These are phyloP conservation scores for Yarrowia bubula DNA, from an alignment of 805 yeast genomes.

Conservation along the genomic window DNA sequence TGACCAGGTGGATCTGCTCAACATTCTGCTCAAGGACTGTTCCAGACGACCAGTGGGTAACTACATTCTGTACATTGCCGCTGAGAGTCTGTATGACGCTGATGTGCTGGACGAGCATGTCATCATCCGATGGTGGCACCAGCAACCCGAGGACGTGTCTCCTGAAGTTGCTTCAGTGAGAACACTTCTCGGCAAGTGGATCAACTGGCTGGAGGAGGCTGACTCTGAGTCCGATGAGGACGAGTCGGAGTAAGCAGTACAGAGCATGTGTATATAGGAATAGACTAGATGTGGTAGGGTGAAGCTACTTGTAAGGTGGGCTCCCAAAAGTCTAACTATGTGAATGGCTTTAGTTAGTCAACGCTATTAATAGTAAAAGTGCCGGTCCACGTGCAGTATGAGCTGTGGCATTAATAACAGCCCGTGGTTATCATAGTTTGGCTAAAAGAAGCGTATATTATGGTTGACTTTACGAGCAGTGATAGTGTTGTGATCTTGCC, in stretches of 20 bases:
- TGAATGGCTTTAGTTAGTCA: too few relatives aligned
- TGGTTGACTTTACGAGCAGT: neutral
- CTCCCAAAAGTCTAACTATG: too few relatives aligned
- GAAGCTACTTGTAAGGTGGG: too few relatives aligned
- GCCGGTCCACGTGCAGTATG: too few relatives aligned
- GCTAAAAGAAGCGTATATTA: neutral
- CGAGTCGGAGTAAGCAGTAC: neutral
- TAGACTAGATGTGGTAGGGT: constrained; percentile 2
- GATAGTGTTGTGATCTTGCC: neutral
- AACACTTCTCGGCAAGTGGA: constrained; percentile 64
- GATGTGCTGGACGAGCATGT: constrained; percentile 82
- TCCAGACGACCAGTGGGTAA: constrained; percentile 45
- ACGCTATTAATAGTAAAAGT: too few relatives aligned
- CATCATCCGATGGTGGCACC: constrained; percentile 80
- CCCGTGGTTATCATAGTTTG: too few relatives aligned
- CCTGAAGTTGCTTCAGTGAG: constrained; percentile 47
- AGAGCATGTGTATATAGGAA: constrained; percentile 15
- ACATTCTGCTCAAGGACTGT: constrained; percentile 47
- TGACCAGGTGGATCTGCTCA: constrained; percentile 73
- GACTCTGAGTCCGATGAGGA: constrained; percentile 55
- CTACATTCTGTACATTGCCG: constrained; percentile 49
- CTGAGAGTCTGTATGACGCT: constrained; percentile 67
- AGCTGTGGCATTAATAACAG: too few relatives aligned
- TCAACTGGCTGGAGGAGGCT: constrained; percentile 85
- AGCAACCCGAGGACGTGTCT: constrained; percentile 45